Base-by-base conservation (phyloP, 768 basidiomycete species). In the Cystobasidium onofrii region DNA sequence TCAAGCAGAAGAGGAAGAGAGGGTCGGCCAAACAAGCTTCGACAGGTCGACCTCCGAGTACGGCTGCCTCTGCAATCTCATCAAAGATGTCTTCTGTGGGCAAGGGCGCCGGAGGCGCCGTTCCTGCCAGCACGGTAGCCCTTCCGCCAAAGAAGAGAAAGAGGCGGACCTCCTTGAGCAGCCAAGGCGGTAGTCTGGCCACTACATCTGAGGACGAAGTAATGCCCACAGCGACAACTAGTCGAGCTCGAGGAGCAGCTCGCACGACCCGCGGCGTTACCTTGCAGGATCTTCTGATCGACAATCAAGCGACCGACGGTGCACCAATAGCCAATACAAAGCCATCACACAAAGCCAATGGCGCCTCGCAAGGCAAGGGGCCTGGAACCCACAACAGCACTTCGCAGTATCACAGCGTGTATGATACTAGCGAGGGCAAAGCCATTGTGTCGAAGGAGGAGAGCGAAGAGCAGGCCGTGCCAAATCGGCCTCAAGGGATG, bases 161-260 rank as follows among this genome's bases (percentile, higher is more conserved):
- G 46, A 50, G 46, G n/a, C 12, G n/a, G 3, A 50, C 9, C 3
- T 50, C 46, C 18, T 3, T 3, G 9, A 50, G 46, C n/a, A 50
- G 46, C 20, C 46, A 50, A 17, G 46, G 9, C 20, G 46, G 15
- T 12, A 50, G 46, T 50, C 46, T 50, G 46, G 12, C 46, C n/a
- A 50, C 46, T 3, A 17, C 46, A 17, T 67, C 65, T 20, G 65
- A 67, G 18, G 65, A 67, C 31, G 65, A 67, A 36, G 65, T 67
- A 29, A 67, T 67, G 65, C 65, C 65, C 13, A 50, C 41, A 29
- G 65, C 65, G 4, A n/a, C 65, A 12, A 64, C 33, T 20, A 52
- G 10, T 10, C 39, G 65, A 18, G 41, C 65, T 31, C 65, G 65
- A 18, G 25, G 34, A 29, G 46, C 44, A n/a, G 50, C 44, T 27